Base-by-base conservation (phyloP, 768 basidiomycete genomes). In the Xerocomellus intermedius region DNA sequence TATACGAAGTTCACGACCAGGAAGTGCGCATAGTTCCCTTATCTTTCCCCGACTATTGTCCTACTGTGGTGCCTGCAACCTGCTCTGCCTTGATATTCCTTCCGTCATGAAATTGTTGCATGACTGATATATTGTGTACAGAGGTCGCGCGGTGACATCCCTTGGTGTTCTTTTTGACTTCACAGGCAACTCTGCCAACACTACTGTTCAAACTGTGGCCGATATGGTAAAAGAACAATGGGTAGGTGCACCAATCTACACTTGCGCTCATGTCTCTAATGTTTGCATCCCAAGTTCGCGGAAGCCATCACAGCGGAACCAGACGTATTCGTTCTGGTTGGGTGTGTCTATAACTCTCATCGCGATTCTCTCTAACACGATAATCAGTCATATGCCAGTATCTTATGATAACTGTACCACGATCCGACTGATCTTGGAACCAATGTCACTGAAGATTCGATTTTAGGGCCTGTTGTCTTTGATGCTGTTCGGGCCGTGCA, bases 91-190 rank as follows among this genome's bases (percentile, higher is more conserved):
- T 33, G 7, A 14, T 19, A 9, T 35, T 48, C 28, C 32, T 19
- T 35, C 12, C 12, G 12, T 32, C 13, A 10, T 42, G 4, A 30
- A 21, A 17, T 32, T 30, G n/a, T 16, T n/a, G 3, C 16, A 14
- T 36, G 17, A 44, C 44, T 47, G 1, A 61, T 21, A 6, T 3
- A 16, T 32, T 39, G 22, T 21, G 2, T 35, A 24, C 39, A 82
- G 82, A 59, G 91, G 90, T 21, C 80, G 86, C 41, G 79, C 73
- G 39, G 84, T 94, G 30, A 94, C 91, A 0, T 81, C 92, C 2
- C 77, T 94, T 13, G 93, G 92, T 6, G 86, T 93, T 26, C 68
- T 94, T 13, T 94, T 73, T 56, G 79, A 91, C 67, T 95, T 92
- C 67, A 83, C 80, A 0, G 83, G 84, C 48, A 89, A 91, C 61